Evolutionary conservation across 179 eudicot species (phyloP).

Genomic region (Patellifolia procumbens): DNA sequence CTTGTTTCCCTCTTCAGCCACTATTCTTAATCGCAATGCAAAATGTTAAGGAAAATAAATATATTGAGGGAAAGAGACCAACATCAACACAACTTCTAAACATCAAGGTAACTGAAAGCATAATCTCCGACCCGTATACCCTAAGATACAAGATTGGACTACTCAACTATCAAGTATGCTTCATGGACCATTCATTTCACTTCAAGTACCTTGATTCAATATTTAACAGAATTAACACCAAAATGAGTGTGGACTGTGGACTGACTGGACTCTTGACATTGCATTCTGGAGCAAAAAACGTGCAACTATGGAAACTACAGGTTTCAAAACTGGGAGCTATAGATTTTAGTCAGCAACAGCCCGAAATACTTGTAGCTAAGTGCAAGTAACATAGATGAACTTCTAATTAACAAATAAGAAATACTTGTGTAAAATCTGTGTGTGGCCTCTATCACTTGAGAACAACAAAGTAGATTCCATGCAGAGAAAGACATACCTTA

Average conservation of each 20-base stretch:
- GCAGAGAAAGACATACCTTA: slow-evolving; percentile 52
- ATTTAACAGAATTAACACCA: background rate
- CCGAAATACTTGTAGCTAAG: too few relatives aligned
- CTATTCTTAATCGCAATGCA: background rate
- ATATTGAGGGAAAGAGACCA: background rate
- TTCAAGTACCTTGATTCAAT: background rate
- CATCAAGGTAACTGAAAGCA: background rate
- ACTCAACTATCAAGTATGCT: background rate
- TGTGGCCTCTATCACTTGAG: background rate
- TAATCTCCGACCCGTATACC: background rate
- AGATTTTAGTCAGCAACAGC: too few relatives aligned
- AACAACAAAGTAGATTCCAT: slow-evolving; percentile 1
- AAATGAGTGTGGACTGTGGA: background rate
- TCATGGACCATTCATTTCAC: background rate
- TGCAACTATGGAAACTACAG: background rate
- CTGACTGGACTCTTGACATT: too few relatives aligned
- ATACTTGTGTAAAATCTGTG: background rate
- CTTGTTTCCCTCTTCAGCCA: background rate
- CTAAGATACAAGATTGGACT: background rate
- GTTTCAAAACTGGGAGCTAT: background rate
- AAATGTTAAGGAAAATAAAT: background rate
- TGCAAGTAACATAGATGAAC: too few relatives aligned
- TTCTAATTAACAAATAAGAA: background rate
- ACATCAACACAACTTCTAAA: background rate
- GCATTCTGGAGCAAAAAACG: too few relatives aligned